Evolutionary conservation across 345 rosid species (phyloP), one percentile per base, ranked within the genome.

Genomic region (Eucalyptus caleyi): DNA sequence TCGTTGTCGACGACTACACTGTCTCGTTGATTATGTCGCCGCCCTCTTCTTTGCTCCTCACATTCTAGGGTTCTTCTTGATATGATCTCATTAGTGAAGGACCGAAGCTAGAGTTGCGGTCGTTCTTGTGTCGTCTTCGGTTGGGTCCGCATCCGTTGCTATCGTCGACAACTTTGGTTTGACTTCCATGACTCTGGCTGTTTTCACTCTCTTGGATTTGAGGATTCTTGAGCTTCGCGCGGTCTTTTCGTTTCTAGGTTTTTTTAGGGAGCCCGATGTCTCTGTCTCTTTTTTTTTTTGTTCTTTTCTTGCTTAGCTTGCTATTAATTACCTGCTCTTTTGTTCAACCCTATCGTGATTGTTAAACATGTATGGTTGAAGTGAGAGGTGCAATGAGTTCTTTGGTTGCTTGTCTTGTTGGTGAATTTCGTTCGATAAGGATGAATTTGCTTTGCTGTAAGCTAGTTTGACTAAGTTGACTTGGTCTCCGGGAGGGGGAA

Each of bases 11-110:
- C 10, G 0, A 53, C 5, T 53, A 19, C 24, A 53, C 5, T 0
- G 1, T 53, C 59, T 53, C 1, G 11, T 53, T 1, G 2, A 53
- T 53, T 53, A 5, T 0, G 0, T 1, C 1, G 0, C 59, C 59
- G 2, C 5, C 59, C 59, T 50, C 53, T 50, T 50, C 53, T 53
- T 53, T 53, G 26, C 59, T 53, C 59, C 26, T 53, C 2, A 1
- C 59, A 53, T 53, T 53, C 26, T 53, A 19, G 26, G 59, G 26
- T 53, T 53, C 24, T 53, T 19, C 59, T 53, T 4, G 2, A 53
- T 53, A 0, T 53, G 0, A 19, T 53, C 59, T 53, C 1, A 1
- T 53, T 0, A 0, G 2, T 53, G 11, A 53, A 8, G 5, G 24
- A 53, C 9, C 1, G 1, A 0, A 53, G 59, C 24, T 19, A 2